Conservation (phyloP, 139 green algal species). For the Coelastrella sp. region DNA sequence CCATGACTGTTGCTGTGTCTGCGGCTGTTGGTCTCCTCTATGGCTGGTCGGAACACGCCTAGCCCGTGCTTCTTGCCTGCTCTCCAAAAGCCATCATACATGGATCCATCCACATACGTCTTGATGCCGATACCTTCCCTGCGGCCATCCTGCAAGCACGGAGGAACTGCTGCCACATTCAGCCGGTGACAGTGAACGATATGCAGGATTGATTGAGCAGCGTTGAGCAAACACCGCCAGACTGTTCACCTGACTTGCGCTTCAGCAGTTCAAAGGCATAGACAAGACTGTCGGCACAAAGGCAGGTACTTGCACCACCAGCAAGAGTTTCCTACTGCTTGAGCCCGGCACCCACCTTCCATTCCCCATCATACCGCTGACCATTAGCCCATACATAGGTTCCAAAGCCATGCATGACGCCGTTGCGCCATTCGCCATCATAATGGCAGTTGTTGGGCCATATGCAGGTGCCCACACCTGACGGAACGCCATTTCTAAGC, state of each 20-base stretch:
- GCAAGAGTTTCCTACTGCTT: no score
- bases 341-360: slow-evolving; percentile 65
- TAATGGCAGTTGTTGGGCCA: slow-evolving; percentile 88
- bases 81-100: slow-evolving; percentile 90
- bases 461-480: slow-evolving; percentile 69
- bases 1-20: slow-evolving; percentile 33
- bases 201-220: no score
- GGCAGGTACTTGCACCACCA: no score
- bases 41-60: slow-evolving; percentile 73
- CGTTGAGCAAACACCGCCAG: no score
- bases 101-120: slow-evolving; percentile 86
- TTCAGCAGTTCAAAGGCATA: no score
- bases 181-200: no score
- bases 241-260: no score
- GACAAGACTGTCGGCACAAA: no score
- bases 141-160: slow-evolving; percentile 63
- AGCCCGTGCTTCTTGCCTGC: slow-evolving; percentile 87
- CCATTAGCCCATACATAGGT: slow-evolving; percentile 90
- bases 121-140: slow-evolving; percentile 89
- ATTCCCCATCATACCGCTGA: slow-evolving; percentile 95
- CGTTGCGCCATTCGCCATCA: slow-evolving; percentile 90
- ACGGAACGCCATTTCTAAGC: slow-evolving; percentile 57
- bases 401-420: slow-evolving; percentile 91
- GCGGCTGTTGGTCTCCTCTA: slow-evolving; percentile 38
- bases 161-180: not conserved